Evolutionary conservation across 2,329 filamentous ascomycete genomes (phyloP).

Genomic region (Basipetospora chlamydospora): DNA sequence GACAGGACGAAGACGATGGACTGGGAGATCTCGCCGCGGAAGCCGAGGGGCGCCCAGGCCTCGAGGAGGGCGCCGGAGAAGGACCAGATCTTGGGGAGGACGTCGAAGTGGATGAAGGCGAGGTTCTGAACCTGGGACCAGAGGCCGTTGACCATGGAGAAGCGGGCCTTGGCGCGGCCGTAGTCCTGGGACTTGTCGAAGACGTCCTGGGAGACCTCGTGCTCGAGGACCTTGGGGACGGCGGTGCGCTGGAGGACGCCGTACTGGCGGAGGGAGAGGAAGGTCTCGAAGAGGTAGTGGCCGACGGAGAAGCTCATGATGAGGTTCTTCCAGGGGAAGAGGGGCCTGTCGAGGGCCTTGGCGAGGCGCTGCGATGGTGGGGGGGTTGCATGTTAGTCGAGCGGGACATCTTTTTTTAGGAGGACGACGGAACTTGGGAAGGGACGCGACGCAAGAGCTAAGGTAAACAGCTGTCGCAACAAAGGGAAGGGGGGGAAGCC

Average conservation of each 20-base stretch:
- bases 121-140: slow-evolving; percentile 82
- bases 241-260: slow-evolving; percentile 50
- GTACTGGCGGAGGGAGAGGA: slow-evolving; percentile 83
- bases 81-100: slow-evolving; percentile 82
- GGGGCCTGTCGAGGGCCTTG: slow-evolving; percentile 72
- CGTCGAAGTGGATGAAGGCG: slow-evolving; percentile 77
- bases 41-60: slow-evolving; percentile 58
- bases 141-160: slow-evolving; percentile 64
- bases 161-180: slow-evolving; percentile 89
- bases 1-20: slow-evolving; percentile 83
- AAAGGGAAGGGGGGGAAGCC: too few relatives aligned
- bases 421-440: slow-evolving; percentile 7
- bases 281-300: slow-evolving; percentile 80
- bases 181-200: slow-evolving; percentile 87
- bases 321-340: slow-evolving; percentile 95
- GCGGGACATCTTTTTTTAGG: not conserved
- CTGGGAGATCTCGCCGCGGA: slow-evolving; percentile 85
- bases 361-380: slow-evolving; percentile 47
- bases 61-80: slow-evolving; percentile 63
- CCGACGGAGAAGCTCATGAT: slow-evolving; percentile 88
- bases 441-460: too few relatives aligned
- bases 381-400: slow-evolving; percentile 6
- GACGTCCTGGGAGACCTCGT: slow-evolving; percentile 77
- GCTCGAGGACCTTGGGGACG: slow-evolving; percentile 55
- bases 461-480: too few relatives aligned